These are phyloP conservation scores for Hirschioporus abietinus DNA, from an alignment of 768 basidiomycete genomes.

Conservation along the genomic window DNA sequence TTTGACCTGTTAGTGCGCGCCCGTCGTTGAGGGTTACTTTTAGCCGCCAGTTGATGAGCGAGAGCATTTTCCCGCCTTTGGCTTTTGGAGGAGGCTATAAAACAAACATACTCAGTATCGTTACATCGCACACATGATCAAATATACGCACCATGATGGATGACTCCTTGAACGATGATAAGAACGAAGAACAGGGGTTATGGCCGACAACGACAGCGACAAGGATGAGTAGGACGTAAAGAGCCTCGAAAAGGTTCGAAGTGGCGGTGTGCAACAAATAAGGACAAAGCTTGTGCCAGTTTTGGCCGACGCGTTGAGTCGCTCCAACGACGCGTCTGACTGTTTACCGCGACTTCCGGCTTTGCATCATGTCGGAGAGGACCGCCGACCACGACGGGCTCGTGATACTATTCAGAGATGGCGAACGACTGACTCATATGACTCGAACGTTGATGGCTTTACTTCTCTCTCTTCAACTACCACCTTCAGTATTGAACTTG, in stretches of 20 bases:
- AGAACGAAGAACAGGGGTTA: neutral
- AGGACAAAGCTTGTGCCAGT: neutral
- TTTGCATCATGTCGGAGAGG: neutral
- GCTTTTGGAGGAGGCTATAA: conserved; percentile 91
- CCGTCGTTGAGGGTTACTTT: conserved; percentile 98
- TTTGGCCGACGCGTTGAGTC: neutral
- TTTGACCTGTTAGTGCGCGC: conserved; percentile 91
- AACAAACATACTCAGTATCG: conserved; percentile 8
- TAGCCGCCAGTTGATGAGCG: conserved; percentile 96
- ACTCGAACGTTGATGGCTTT: neutral
- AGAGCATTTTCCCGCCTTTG: conserved; percentile 97
- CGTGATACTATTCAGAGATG: neutral
- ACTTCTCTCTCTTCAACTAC: neutral
- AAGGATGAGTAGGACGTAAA: neutral
- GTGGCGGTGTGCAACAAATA: neutral
- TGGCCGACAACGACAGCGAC: neutral
- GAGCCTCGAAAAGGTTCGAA: neutral
- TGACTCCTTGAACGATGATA: conserved; percentile 1
- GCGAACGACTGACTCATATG: neutral
- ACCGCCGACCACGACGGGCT: neutral
- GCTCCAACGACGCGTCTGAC: too few species aligned
- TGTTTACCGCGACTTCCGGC: neutral
- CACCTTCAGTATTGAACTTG: neutral
- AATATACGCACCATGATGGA: conserved; percentile 2
- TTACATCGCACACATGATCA: neutral